Evolutionary conservation across 345 rosid genomes (phyloP), one percentile per base, ranked within the genome.

Genomic region (Populus davidiana): DNA sequence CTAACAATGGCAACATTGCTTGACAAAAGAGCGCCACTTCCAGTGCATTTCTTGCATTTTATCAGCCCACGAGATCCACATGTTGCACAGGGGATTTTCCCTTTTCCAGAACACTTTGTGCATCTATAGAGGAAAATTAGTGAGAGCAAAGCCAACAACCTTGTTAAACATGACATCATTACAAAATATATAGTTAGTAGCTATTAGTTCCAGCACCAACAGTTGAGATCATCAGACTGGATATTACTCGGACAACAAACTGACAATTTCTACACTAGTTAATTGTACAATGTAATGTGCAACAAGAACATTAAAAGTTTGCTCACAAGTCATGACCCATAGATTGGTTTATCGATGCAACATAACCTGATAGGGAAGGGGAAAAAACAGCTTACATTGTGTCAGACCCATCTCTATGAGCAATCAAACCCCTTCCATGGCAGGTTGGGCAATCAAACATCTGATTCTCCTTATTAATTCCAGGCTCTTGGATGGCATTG

Each of bases 401-500:
- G 90, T 96, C 98, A 35, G 98, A 96, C 79, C 97, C 99, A 83
- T 93, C 98, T 87, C 80, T 89, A 82, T 87, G 99, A 80, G 98
- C 99, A 81, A 91, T 83, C 73, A 96, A 89, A 81, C 99, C 99
- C 86, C 98, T 91, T 70, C 98, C 99, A 72, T 89, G 73, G 86
- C 97, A 95, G 73, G 76, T 65, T 25, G 90, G 68, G 80, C 99
- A 95, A 29, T 77, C 80, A 77, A 59, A 79, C 98, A 86, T 85
- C 87, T 81, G 98, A 72, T 91, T 91, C 84, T 91, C 91, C 85
- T 89, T 91, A 73, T 90, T 91, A 83, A 74, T 87, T 54, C 97
- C 99, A 1, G 91, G 92, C 78, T 93, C 99, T 82, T 88, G 93
- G 73, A 87, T 89, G 8, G 87, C 85, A 85, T 93, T 95, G 79